These are phyloP conservation scores for Domatiomyces globalis DNA, from an alignment of 2,329 filamentous ascomycete species.

Conservation along the genomic window DNA sequence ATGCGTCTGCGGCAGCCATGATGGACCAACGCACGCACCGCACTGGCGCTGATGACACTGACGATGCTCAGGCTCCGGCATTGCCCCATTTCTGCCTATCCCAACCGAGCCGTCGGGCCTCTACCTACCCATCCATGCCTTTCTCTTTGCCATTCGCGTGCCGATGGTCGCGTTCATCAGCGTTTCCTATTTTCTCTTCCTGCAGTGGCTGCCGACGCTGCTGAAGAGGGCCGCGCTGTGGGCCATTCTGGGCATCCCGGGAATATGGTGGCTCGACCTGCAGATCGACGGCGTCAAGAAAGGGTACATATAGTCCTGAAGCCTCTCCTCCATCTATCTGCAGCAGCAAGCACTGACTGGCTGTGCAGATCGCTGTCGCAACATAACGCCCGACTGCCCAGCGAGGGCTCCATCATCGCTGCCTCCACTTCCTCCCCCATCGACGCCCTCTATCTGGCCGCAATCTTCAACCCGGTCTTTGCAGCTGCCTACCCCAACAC, in stretches of 20 bases:
- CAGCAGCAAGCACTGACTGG: not conserved
- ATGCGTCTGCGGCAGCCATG: constrained; percentile 17
- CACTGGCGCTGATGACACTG: not conserved
- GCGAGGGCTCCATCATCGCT: constrained; percentile 68
- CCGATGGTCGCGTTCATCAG: constrained; percentile 59
- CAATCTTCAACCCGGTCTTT: constrained; percentile 93
- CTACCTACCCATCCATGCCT: constrained; percentile 49
- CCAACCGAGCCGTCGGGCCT: constrained; percentile 49
- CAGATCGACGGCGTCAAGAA: constrained; percentile 93
- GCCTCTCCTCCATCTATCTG: not conserved
- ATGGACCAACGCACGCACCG: not conserved
- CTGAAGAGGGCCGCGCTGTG: constrained; percentile 75
- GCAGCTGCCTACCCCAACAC: constrained; percentile 67
- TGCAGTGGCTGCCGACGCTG: constrained; percentile 64
- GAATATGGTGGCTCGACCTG: constrained; percentile 97
- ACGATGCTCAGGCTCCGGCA: constrained; percentile 62
- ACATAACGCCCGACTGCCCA: constrained; percentile 58
- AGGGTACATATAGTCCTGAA: constrained; percentile 40
- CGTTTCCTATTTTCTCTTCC: constrained; percentile 59
- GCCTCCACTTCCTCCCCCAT: constrained; percentile 85
- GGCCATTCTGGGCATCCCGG: constrained; percentile 73
- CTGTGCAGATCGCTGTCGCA: constrained; percentile 50
- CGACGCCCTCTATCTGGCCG: constrained; percentile 84
- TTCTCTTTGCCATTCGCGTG: constrained; percentile 68
- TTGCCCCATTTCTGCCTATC: constrained; percentile 86